Conservation (phyloP, 495 filamentous ascomycete genomes). For the Podospora pseudocomata region DNA sequence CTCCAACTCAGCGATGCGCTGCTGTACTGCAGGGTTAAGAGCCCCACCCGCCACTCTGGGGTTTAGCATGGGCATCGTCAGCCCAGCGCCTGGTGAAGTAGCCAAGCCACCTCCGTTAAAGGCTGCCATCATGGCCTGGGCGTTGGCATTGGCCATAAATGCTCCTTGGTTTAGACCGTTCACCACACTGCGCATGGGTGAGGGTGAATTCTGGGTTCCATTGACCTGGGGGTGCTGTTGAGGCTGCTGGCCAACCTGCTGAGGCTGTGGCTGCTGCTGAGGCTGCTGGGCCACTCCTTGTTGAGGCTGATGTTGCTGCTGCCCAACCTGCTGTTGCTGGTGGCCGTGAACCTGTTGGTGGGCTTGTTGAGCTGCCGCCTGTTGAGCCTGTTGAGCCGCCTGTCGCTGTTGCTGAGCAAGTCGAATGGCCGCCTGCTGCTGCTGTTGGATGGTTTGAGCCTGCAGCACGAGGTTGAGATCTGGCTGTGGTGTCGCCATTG, state of each 20-base stretch:
- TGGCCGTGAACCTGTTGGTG: constrained; percentile 33
- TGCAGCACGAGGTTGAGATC: constrained; percentile 54
- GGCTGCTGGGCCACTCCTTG: constrained; percentile 7
- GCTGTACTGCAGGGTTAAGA: constrained; percentile 27
- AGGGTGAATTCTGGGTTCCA: constrained; percentile 37
- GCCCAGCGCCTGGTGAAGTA: constrained; percentile 35
- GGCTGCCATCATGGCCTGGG: constrained; percentile 44
- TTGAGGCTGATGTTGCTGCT: constrained; percentile 32
- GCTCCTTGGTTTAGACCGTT: constrained; percentile 50
- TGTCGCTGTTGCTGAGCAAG: constrained; percentile 26
- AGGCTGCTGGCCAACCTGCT: constrained; percentile 36
- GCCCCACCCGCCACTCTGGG: constrained; percentile 36
- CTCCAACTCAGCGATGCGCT: constrained; percentile 36
- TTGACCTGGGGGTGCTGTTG: constrained; percentile 36
- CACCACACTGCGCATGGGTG: constrained; percentile 47
- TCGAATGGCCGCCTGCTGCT: constrained; percentile 22
- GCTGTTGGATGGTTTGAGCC: constrained; percentile 57
- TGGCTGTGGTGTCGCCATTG: constrained; percentile 61
- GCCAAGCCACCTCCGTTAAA: constrained; percentile 38
- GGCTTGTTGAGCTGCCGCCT: constrained; percentile 32
- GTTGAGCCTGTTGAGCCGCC: constrained; percentile 21
- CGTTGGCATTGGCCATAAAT: constrained; percentile 43
- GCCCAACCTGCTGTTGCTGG: constrained; percentile 25
- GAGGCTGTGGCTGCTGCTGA: constrained; percentile 38
- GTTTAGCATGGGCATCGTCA: constrained; percentile 37